Evolutionary conservation across 2,329 filamentous ascomycete species (phyloP), one percentile per base, ranked within the genome.

Genomic region (Aspergillus japonicus): DNA sequence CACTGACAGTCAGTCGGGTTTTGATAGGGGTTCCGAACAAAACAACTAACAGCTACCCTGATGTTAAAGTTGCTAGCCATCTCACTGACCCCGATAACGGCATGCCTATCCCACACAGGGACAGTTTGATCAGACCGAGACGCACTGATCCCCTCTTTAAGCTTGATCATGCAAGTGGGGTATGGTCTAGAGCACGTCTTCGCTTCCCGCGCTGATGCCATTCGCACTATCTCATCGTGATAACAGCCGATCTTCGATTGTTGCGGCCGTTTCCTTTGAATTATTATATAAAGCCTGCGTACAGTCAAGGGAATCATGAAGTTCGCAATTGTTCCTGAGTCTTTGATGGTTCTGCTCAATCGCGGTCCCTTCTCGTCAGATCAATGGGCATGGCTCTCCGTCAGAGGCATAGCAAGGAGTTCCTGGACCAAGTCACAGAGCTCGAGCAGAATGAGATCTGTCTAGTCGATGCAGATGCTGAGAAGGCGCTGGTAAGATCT

Each of bases 161-260:
- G 39, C 39, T 44, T 19, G 39, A 44, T 19, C 14, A 2, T 44
- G 6, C 39, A 44, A 44, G n/a, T 19, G 39, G 16, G 16, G 39
- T 44, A n/a, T 16, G 39, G 14, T n/a, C 39, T 44, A 47, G 42
- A 55, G 53, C 53, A 55, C 53, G 53, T 47, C 53, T 55, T 55
- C 53, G 24, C 53, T 26, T 55, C 53, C 42, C 53, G 53, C 26
- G n/a, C 47, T 55, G 53, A 55, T 48, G 53, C 53, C 53, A 55
- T 55, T 44, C n/a, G 12, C 24, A 31, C 53, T 50, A 29, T 29
- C 23, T 26, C 21, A 29, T 35, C 42, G 53, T 23, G 21, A 55
- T 48, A 48, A 35, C 33, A 19, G 5, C n/a, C 16, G 3, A 8
- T 19, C 21, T 19, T 16, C 42, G 44, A 21, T 29, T 5, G 11